Evolutionary conservation across 2,329 filamentous ascomycete species (phyloP), one percentile per base, ranked within the genome.

Genomic region (Paraphoma chrysanthemicola): DNA sequence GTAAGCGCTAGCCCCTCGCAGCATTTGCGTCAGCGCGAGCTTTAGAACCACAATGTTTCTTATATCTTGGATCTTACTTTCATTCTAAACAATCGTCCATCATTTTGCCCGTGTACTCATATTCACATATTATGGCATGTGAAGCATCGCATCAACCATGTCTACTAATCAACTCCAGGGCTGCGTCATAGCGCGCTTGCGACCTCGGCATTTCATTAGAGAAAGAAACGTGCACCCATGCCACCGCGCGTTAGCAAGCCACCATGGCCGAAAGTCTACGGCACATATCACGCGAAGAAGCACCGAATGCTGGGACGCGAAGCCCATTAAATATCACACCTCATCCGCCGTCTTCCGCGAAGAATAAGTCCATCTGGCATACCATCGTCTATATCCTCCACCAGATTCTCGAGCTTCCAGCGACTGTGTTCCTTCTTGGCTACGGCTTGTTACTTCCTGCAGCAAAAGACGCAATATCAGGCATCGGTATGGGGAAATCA

Each of bases 401-500:
- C 51, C 53, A 36, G 33, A 36, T 36, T 14, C 33, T 36, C 33
- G 33, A 50, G 31, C 16, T 18, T 29, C 47, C 30, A 39, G 5
- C 36, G 28, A 45, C 51, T n/a, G 36, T 55, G 16, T 16, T 44
- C 14, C 44, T 59, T 11, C 36, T 63, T n/a, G 28, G 46, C 36
- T 48, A 51, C 17, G 54, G 56, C 31, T 56, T 66, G 47, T 14
- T 63, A 14, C 10, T 61, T 16, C 56, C 58, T 28, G 50, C 56
- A 47, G 12, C 58, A 9, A 36, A 11, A 46, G 44, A 61, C 17
- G 16, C 33, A 17, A 23, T 58, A 10, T 46, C 33, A 10, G 60
- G 23, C 18, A 52, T 68, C 52, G 45, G 48, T 8, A 64, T 65
- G 57, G 59, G 59, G 3, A 63, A 66, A 28, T 60, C 48, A 1